Conservation (phyloP, 306 rosid species). For the Castanospermum australe region DNA sequence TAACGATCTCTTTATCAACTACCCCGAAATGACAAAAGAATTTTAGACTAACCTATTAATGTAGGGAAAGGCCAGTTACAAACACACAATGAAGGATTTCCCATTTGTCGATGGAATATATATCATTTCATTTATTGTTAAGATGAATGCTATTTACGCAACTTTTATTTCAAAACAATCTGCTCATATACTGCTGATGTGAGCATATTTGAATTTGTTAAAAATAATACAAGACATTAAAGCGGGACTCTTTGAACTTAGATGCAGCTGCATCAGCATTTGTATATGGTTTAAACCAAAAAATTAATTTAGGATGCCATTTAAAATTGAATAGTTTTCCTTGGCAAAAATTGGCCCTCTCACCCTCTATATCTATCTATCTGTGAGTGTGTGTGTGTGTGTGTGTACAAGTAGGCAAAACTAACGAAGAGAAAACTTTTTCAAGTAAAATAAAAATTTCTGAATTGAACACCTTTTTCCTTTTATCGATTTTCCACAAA, state of each 20-base stretch:
- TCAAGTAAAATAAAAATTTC: too few species aligned
- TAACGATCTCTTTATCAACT: slow-evolving; percentile 11
- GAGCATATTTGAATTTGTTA: background rate
- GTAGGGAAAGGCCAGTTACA: background rate
- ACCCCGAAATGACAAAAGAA: slow-evolving; percentile 21
- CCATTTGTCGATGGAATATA: background rate
- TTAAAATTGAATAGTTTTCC: background rate
- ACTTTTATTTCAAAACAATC: background rate
- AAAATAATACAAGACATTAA: background rate
- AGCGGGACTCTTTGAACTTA: background rate
- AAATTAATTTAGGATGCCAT: background rate
- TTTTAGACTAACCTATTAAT: background rate
- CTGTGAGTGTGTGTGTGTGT: too few species aligned
- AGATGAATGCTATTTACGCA: background rate
- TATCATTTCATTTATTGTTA: background rate
- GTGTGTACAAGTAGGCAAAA: too few species aligned
- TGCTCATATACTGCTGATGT: background rate
- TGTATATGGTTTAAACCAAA: background rate
- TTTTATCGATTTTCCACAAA: background rate
- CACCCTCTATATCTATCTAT: too few species aligned
- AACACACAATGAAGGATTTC: background rate
- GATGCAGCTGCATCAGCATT: background rate
- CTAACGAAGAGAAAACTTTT: too few species aligned
- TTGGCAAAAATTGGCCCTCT: background rate
- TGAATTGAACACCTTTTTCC: background rate